These are phyloP conservation scores for Wallacemonas rigidus DNA, from an alignment of 208 protist genomes.

Conservation along the genomic window DNA sequence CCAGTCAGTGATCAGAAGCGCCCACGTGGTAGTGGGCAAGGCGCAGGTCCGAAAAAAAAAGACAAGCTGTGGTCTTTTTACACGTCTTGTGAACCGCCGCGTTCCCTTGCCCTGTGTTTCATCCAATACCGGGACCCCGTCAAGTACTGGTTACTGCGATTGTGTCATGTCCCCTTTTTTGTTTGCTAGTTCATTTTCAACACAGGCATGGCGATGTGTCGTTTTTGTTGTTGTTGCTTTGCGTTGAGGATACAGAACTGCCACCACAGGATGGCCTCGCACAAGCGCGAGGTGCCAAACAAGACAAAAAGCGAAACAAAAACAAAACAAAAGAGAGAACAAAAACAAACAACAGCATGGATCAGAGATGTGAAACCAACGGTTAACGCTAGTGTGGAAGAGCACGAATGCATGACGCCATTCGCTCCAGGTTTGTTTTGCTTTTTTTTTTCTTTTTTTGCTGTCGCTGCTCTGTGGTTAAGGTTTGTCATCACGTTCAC, in stretches of 20 bases:
- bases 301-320: constrained; percentile 17
- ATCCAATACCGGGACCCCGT: too few species aligned
- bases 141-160: too few species aligned
- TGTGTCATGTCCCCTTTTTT: too few species aligned
- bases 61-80: too few species aligned
- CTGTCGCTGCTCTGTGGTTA: neutral
- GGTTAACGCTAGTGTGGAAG: too few species aligned
- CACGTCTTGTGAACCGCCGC: too few species aligned
- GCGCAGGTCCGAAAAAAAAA: too few species aligned
- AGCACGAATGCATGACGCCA: too few species aligned
- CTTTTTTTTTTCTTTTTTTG: constrained; percentile 12
- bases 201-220: neutral
- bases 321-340: constrained; percentile 23
- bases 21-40: too few species aligned
- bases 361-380: too few species aligned
- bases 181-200: neutral
- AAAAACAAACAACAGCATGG: neutral
- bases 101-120: too few species aligned
- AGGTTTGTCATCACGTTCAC: neutral
- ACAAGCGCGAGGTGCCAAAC: constrained; percentile 4
- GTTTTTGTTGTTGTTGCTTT: constrained; percentile 9
- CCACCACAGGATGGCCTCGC: constrained; percentile 4
- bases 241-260: constrained; percentile 3
- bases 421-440: neutral
- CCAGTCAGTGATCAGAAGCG: too few species aligned